A percentile compares a stretch with the other conserved stretches of the same genome.
phyloP scores from a whole-genome alignment of 352 stramenopile species.

The Phytophthora macrochlamydospora region DNA sequence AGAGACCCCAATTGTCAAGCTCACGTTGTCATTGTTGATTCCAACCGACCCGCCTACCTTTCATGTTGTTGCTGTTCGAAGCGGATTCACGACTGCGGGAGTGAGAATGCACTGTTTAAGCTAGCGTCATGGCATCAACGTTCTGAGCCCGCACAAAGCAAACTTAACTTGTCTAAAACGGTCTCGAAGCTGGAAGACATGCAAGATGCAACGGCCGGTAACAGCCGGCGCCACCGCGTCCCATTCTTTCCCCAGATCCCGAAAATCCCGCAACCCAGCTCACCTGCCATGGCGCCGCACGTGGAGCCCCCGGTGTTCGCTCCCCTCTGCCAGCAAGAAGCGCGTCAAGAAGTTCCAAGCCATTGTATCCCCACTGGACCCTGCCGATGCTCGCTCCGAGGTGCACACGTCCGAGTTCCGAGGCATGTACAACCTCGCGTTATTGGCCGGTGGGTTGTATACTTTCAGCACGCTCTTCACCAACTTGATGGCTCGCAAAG shows the following conservation, averaged over 20 bases:
- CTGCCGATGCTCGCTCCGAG: constrained; percentile 64
- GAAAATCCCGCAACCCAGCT: constrained; percentile 8
- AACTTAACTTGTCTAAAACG: not conserved
- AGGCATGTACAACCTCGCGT: constrained; percentile 78
- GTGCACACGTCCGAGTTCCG: constrained; percentile 82
- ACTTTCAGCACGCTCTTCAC: constrained; percentile 60
- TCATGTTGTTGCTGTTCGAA: constrained; percentile 15
- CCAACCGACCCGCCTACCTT: constrained; percentile 3
- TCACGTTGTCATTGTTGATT: not conserved
- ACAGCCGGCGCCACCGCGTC: constrained; percentile 13
- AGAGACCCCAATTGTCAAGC: constrained; percentile 1
- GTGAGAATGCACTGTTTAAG: constrained; percentile 4
- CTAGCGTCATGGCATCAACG: not conserved
- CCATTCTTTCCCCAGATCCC: constrained; percentile 14
- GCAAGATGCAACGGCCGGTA: constrained; percentile 1
- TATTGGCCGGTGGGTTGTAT: constrained; percentile 69
- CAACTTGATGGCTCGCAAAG: constrained; percentile 56
- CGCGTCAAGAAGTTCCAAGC: constrained; percentile 65
- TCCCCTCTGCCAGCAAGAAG: constrained; percentile 28
- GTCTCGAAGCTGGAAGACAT: constrained; percentile 10
- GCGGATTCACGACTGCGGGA: constrained; percentile 17
- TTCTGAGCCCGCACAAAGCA: constrained; percentile 3
- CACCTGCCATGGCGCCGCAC: constrained; percentile 16
- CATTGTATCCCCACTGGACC: constrained; percentile 70
- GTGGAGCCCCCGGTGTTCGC: constrained; percentile 12